Evolutionary conservation across 345 rosid genomes (phyloP).

Genomic region (Carallia pectinifolia): DNA sequence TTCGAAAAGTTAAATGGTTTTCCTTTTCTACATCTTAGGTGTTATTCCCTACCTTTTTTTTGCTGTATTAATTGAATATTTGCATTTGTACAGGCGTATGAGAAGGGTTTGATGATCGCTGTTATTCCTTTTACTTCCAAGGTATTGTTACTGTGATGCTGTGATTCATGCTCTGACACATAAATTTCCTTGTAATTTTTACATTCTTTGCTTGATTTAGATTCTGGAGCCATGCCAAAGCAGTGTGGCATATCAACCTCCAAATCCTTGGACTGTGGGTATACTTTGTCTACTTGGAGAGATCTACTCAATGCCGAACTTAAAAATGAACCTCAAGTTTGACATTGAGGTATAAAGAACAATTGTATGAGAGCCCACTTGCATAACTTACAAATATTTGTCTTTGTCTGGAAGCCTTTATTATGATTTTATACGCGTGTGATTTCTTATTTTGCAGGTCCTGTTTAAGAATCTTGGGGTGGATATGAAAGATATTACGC

Average conservation of each 20-base stretch:
- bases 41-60: neutral
- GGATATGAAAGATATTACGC: slow-evolving; percentile 83
- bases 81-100: slow-evolving; percentile 68
- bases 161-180: slow-evolving; percentile 10
- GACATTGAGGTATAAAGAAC: slow-evolving; percentile 75
- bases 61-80: slow-evolving; percentile 1
- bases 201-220: slow-evolving; percentile 35
- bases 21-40: neutral
- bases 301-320: slow-evolving; percentile 95
- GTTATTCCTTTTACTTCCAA: slow-evolving; percentile 98
- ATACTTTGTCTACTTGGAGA: slow-evolving; percentile 92
- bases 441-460: slow-evolving; percentile 44
- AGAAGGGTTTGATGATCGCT: slow-evolving; percentile 97
- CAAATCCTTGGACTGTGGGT: slow-evolving; percentile 99
- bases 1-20: neutral
- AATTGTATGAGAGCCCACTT: neutral
- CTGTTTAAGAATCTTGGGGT: slow-evolving; percentile 86
- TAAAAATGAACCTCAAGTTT: slow-evolving; percentile 97
- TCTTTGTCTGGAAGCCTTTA: neutral
- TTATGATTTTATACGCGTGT: neutral
- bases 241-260: slow-evolving; percentile 95
- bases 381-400: neutral
- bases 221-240: slow-evolving; percentile 89
- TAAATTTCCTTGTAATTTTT: slow-evolving; percentile 8
- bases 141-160: slow-evolving; percentile 37